Percentiles rank a stretch among this genome's conserved stretches.
Evolutionary conservation across 257 asterid species (phyloP).

Genomic region (Fraxinus anomala): DNA sequence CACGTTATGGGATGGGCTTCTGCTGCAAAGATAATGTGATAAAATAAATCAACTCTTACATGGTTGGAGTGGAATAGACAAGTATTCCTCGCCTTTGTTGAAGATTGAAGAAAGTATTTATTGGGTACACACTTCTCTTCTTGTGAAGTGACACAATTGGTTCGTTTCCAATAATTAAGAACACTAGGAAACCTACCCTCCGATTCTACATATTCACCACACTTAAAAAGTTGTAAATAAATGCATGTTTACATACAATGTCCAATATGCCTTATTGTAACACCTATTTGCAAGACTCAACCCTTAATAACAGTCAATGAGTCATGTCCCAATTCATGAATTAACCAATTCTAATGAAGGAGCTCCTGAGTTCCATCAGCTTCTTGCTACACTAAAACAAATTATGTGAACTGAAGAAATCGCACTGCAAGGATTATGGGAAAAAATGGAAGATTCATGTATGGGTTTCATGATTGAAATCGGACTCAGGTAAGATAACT

Average conservation of each 20-base stretch:
- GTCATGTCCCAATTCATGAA: too few relatives aligned
- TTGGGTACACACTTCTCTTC: neutral
- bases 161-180: neutral
- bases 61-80: neutral
- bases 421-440: neutral
- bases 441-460: neutral
- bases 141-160: neutral
- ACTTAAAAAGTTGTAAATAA: neutral
- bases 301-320: neutral
- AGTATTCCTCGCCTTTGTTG: neutral
- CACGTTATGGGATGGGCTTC: neutral
- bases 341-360: too few relatives aligned
- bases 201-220: neutral
- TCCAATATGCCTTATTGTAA: neutral
- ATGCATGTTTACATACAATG: neutral
- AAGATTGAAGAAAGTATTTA: too few relatives aligned
- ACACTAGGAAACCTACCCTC: neutral
- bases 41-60: neutral
- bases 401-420: neutral
- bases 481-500: neutral
- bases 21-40: neutral
- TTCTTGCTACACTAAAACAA: neutral
- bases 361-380: too few relatives aligned
- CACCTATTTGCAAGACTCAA: neutral
- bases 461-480: constrained; percentile 8